Percentiles rank a stretch among this genome's conserved stretches.
Evolutionary conservation across 2,329 filamentous ascomycete genomes (phyloP).

Genomic region (Gnomoniopsis sp.): DNA sequence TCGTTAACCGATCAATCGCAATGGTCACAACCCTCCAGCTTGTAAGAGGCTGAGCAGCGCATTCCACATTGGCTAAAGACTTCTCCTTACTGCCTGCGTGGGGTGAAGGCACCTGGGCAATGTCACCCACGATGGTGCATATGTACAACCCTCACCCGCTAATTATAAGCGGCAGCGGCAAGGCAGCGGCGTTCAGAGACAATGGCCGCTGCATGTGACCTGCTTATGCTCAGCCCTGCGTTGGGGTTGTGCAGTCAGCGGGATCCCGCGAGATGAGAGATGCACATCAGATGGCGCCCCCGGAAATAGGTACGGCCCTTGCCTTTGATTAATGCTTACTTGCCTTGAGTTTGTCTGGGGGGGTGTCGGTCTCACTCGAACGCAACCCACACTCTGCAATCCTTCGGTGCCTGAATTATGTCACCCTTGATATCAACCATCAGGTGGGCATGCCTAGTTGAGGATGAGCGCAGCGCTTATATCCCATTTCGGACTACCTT

Average conservation of each 20-base stretch:
- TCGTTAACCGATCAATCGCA: background rate
- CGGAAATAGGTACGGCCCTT: slow-evolving; percentile 8
- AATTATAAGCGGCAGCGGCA: background rate
- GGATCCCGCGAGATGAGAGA: background rate
- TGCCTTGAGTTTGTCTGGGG: too few species aligned
- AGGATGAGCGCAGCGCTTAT: background rate
- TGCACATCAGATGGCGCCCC: slow-evolving; percentile 1
- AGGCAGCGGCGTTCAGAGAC: background rate
- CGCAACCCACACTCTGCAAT: background rate
- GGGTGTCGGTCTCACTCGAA: background rate
- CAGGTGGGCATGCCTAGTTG: background rate
- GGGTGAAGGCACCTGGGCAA: background rate
- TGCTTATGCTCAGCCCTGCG: slow-evolving; percentile 17
- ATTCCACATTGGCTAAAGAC: background rate
- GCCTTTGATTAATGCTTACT: background rate
- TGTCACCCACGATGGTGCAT: background rate
- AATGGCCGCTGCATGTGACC: slow-evolving; percentile 5
- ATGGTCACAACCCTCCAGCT: background rate
- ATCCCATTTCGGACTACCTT: background rate
- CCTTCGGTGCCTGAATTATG: background rate
- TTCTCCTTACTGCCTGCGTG: background rate
- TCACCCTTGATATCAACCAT: background rate
- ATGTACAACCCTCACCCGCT: background rate
- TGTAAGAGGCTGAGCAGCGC: background rate
- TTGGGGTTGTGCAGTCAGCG: background rate